phyloP scores from a whole-genome alignment of 257 asterid genomes.

The Rehmannia glutinosa region DNA sequence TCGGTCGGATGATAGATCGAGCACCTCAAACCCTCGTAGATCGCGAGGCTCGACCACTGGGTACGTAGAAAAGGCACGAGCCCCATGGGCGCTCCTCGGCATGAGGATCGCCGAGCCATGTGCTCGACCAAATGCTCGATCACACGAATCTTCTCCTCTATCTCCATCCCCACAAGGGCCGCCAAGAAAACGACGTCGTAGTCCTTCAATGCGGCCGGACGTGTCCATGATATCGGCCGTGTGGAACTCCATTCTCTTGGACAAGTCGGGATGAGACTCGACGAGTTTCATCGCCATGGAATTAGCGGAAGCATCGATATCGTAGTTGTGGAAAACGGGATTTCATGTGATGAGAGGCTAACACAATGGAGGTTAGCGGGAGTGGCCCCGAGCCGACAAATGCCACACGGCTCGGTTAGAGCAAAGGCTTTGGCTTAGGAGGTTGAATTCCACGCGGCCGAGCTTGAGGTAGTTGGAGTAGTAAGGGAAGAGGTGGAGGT shows the following conservation, averaged over 20 bases:
- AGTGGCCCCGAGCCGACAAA: constrained; percentile 73
- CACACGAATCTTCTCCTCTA: constrained; percentile 40
- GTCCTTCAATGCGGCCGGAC: constrained; percentile 27
- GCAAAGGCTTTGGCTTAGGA: constrained; percentile 38
- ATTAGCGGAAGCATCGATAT: constrained; percentile 53
- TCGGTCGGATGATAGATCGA: constrained; percentile 69
- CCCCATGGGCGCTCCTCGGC: constrained; percentile 77
- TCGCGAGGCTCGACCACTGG: constrained; percentile 59
- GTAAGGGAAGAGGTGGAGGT: constrained; percentile 57
- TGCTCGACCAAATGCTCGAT: constrained; percentile 40
- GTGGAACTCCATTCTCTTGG: constrained; percentile 45
- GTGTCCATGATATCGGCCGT: constrained; percentile 46
- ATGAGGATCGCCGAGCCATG: constrained; percentile 58
- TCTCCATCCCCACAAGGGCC: constrained; percentile 71
- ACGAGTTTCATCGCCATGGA: constrained; percentile 43
- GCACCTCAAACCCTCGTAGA: constrained; percentile 63
- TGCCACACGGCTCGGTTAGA: constrained; percentile 28
- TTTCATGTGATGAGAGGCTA: constrained; percentile 53
- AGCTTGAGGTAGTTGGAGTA: constrained; percentile 60
- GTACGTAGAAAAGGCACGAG: constrained; percentile 61
- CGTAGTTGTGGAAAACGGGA: constrained; percentile 55
- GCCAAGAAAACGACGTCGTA: constrained; percentile 78
- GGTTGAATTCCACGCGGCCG: constrained; percentile 40
- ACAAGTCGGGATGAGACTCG: constrained; percentile 40
- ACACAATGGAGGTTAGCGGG: constrained; percentile 61